phyloP scores from a whole-genome alignment of 2,329 filamentous ascomycete species.

The Botrytis elliptica region DNA sequence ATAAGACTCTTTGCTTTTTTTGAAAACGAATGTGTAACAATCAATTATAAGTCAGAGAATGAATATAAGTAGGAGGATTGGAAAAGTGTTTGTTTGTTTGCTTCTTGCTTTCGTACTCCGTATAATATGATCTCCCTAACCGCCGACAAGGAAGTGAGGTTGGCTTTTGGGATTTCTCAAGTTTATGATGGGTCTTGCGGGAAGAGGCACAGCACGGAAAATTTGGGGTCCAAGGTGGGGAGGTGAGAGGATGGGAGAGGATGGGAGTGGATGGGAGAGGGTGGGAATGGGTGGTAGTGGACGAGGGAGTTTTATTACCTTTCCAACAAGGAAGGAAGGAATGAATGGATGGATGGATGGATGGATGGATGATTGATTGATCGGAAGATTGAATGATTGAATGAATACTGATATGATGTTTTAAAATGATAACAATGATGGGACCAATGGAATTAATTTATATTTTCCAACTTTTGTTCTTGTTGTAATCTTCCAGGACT shows the following conservation, averaged over 20 bases:
- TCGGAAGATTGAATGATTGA: background rate
- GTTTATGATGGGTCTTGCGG: constrained; percentile 11
- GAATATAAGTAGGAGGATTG: constrained; percentile 8
- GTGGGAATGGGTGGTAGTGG: background rate
- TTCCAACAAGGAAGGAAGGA: background rate
- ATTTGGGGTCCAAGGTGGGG: constrained; percentile 20
- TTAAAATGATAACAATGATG: background rate
- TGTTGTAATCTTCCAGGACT: no score
- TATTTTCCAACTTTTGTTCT: background rate
- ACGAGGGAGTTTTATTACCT: background rate
- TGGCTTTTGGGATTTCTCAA: background rate
- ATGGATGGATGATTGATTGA: background rate
- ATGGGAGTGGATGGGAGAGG: no score
- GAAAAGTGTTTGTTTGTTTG: background rate
- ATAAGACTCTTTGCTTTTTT: background rate
- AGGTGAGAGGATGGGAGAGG: background rate
- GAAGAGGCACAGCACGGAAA: constrained; percentile 16
- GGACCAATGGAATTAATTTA: background rate
- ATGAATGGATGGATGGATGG: background rate
- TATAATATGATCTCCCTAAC: constrained; percentile 11
- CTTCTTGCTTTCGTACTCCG: background rate
- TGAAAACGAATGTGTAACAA: constrained; percentile 4
- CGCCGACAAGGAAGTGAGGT: constrained; percentile 21
- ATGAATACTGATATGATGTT: background rate
- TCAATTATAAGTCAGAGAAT: constrained; percentile 6